phyloP scores from a whole-genome alignment of 1,284 basidiomycete species.

The Papiliotrema laurentii region DNA sequence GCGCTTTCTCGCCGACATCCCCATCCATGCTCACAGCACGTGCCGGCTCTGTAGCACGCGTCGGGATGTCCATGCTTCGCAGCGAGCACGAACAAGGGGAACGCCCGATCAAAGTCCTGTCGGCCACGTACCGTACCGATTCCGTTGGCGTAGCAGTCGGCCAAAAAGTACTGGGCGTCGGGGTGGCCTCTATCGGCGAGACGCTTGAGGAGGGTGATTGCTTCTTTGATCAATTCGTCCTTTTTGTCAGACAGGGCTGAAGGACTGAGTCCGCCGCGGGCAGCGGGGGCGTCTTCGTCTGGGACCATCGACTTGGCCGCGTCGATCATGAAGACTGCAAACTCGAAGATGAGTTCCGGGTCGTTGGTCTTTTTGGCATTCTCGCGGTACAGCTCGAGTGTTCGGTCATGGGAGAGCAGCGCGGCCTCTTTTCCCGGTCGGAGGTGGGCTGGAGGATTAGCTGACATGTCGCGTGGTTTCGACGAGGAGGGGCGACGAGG shows the following conservation, averaged over 20 bases:
- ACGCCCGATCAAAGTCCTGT: slow-evolving; percentile 96
- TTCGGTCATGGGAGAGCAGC: slow-evolving; percentile 88
- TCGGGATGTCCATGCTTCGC: slow-evolving; percentile 99
- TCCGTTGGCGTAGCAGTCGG: slow-evolving; percentile 96
- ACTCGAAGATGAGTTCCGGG: slow-evolving; percentile 95
- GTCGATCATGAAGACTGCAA: slow-evolving; percentile 98
- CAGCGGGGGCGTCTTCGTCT: slow-evolving; percentile 5
- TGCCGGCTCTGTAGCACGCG: slow-evolving; percentile 90
- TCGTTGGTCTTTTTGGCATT: slow-evolving; percentile 99
- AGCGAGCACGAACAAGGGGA: slow-evolving; percentile 90
- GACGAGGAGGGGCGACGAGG: background rate
- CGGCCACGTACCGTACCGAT: slow-evolving; percentile 81
- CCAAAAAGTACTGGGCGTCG: slow-evolving; percentile 92
- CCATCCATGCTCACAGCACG: slow-evolving; percentile 99
- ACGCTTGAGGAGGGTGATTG: slow-evolving; percentile 75
- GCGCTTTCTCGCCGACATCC: slow-evolving; percentile 86
- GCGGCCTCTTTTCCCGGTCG: slow-evolving; percentile 88
- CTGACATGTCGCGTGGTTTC: slow-evolving; percentile 3
- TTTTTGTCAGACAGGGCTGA: slow-evolving; percentile 79
- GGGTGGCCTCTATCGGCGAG: slow-evolving; percentile 91
- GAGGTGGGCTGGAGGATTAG: slow-evolving; percentile 60
- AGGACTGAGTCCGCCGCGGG: slow-evolving; percentile 4
- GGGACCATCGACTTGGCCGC: slow-evolving; percentile 71
- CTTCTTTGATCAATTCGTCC: slow-evolving; percentile 82
- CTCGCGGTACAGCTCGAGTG: slow-evolving; percentile 90